phyloP scores from a whole-genome alignment of 768 basidiomycete species.

The Amanita phalloides region DNA sequence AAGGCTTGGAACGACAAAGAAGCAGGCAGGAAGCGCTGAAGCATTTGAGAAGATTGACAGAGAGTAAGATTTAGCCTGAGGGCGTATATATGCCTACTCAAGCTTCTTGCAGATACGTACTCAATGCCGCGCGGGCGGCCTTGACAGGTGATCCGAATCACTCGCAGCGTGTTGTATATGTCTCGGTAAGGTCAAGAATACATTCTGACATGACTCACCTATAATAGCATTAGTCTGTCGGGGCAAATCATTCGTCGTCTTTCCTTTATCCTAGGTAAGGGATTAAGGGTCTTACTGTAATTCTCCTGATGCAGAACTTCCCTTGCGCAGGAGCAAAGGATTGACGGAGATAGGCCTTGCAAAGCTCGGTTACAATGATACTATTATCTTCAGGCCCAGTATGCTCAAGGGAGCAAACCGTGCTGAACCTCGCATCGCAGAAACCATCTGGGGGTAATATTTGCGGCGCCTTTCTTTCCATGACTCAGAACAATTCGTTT shows the following conservation, averaged over 20 bases:
- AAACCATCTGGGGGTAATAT: slow-evolving; percentile 32
- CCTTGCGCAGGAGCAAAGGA: slow-evolving; percentile 51
- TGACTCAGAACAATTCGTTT: slow-evolving; percentile 14
- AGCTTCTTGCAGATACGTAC: slow-evolving; percentile 39
- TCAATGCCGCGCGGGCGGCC: slow-evolving; percentile 61
- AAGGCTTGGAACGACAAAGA: slow-evolving; percentile 58
- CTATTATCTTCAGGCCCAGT: slow-evolving; percentile 59
- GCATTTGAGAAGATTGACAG: slow-evolving; percentile 71
- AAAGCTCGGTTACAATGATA: slow-evolving; percentile 56
- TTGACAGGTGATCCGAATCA: slow-evolving; percentile 31
- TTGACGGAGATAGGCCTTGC: slow-evolving; percentile 63
- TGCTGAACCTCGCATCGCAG: slow-evolving; percentile 24
- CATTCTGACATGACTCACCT: neutral
- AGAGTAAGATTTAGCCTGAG: slow-evolving; percentile 34
- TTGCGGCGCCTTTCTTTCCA: neutral
- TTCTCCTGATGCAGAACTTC: neutral
- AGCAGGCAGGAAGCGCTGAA: slow-evolving; percentile 48
- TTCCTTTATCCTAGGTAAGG: slow-evolving; percentile 41
- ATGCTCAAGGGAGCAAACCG: slow-evolving; percentile 40
- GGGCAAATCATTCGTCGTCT: slow-evolving; percentile 36
- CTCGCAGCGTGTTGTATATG: slow-evolving; percentile 55
- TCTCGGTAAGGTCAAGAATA: slow-evolving; percentile 38
- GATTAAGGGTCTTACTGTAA: neutral
- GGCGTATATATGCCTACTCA: neutral
- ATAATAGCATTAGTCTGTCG: slow-evolving; percentile 23